Base-by-base conservation (phyloP, 306 rosid species). In the Cucurbita ficifolia region DNA sequence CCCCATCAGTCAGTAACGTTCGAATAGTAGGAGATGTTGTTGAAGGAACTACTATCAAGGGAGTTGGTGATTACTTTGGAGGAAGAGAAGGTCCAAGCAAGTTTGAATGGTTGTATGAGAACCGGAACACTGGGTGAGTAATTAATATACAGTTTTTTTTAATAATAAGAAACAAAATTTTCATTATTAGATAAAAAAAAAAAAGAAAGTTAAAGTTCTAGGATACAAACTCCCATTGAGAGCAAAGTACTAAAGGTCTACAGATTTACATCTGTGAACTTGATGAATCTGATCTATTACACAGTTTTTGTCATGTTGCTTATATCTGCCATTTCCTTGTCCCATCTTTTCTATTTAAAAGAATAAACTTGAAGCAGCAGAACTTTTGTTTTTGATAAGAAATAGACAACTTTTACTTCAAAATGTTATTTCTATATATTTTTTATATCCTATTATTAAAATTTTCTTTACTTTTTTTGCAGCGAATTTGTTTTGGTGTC, bases 61-160 rank as follows among this genome's bases (percentile, higher is more conserved):
- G 99, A 69, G 82, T 85, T 78, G 99, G 99, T 76, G 85, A 91
- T 81, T 94, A 94, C 83, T 89, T 94, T 81, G 99, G 99, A 75
- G 99, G 99, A 71, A 88, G 88, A 83, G 99, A 94, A 85, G 99
- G 99, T 52, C 99, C 99, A 51, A 94, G 97, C 96, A 91, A 89
- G 81, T 94, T 91, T 84, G 97, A 94, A 81, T 94, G 99, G 99
- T 61, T 87, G 79, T 81, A 88, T 59, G 87, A 89, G 84, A 86
- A 78, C 42, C 80, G 22, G 77, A 88, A 91, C 59, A 78, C 85
- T 59, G 91, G 99, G 99, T 94, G 33, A 79, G 97, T 89, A 77
- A 65, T 60, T 52, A 73, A 53, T 14, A 11, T 8, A 42, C 50
- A n/a, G 10, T 22, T 10, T 56, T 9, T 55, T 21, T 13, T 49